phyloP scores from a whole-genome alignment of 305 asterid genomes.

The Fraxinus xanthoxyloides region DNA sequence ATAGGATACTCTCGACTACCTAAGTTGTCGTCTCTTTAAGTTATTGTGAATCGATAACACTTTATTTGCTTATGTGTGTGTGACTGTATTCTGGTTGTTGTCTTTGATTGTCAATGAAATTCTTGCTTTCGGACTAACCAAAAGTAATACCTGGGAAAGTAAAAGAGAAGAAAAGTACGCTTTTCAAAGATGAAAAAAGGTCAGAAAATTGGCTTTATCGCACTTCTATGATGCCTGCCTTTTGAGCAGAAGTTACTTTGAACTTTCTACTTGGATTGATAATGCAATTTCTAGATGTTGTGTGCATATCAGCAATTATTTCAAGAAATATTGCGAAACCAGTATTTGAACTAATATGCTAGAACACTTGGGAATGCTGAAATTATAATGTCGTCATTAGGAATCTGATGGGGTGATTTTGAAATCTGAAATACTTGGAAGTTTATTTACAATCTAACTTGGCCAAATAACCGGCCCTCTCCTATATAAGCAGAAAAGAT shows the following conservation, averaged over 20 bases:
- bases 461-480: conserved; percentile 4
- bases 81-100: not conserved
- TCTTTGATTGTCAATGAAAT: not conserved
- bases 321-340: not conserved
- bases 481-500: conserved; percentile 10
- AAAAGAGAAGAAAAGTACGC: not conserved
- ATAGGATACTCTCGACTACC: not conserved
- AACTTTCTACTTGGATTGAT: conserved; percentile 15
- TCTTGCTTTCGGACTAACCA: not conserved
- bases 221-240: conserved; percentile 20
- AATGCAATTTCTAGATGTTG: conserved; percentile 8
- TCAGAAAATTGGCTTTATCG: conserved; percentile 4
- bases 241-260: conserved; percentile 22
- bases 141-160: not conserved
- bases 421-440: conserved; percentile 7
- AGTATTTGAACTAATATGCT: not conserved
- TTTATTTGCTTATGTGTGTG: not conserved
- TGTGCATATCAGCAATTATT: not conserved
- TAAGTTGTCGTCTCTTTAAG: not conserved
- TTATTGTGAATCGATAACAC: not conserved
- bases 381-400: not conserved
- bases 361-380: not conserved
- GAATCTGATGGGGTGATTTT: not conserved
- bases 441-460: conserved; percentile 20
- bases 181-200: not conserved